phyloP scores from a whole-genome alignment of 352 stramenopile species.

The Phytophthora citricola region DNA sequence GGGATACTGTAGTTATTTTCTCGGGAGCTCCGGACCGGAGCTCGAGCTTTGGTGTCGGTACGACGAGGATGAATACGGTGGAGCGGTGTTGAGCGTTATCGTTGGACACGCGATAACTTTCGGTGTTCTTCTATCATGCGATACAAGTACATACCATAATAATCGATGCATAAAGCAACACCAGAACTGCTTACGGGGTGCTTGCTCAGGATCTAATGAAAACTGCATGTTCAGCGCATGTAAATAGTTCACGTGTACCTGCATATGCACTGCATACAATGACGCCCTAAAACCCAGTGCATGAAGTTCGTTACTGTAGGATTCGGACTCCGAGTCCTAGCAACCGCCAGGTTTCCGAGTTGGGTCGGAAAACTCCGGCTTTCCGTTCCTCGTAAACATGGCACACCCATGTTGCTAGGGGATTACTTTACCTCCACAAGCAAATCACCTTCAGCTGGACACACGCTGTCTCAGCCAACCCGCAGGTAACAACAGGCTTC shows the following conservation, averaged over 20 bases:
- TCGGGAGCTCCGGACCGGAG: too few species aligned
- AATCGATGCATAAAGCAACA: constrained; percentile 4
- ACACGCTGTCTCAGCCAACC: too few species aligned
- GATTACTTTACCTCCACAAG: neutral
- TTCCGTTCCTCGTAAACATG: constrained; percentile 6
- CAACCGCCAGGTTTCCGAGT: too few species aligned
- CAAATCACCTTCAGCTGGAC: neutral
- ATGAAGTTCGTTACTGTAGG: too few species aligned
- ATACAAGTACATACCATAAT: constrained; percentile 1
- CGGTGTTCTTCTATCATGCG: neutral
- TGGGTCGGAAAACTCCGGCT: neutral
- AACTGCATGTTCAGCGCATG: neutral
- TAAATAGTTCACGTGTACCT: neutral
- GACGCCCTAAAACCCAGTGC: too few species aligned
- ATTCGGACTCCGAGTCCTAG: too few species aligned
- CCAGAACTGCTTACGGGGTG: constrained; percentile 1
- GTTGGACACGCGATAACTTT: constrained; percentile 17
- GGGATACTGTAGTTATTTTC: too few species aligned
- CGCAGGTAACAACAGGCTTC: too few species aligned
- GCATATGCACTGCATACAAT: too few species aligned
- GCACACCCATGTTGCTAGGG: neutral
- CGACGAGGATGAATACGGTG: neutral
- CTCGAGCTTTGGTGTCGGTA: neutral
- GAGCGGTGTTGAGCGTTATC: constrained; percentile 3
- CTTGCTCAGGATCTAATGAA: neutral